These are phyloP conservation scores for Pyronema omphalodes DNA, from an alignment of 495 filamentous ascomycete species.

Conservation along the genomic window DNA sequence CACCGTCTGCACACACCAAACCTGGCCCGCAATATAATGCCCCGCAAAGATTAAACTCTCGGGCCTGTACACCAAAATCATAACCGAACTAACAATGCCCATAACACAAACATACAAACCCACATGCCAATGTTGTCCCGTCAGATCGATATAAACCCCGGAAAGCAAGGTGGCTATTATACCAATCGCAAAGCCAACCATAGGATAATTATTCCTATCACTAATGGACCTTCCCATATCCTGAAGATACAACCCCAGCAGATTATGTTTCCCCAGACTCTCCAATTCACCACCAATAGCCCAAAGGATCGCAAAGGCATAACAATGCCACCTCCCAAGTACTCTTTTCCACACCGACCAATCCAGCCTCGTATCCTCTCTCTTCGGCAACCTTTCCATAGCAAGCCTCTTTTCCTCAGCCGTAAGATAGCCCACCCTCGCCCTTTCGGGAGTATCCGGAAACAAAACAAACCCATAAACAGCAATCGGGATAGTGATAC, in stretches of 20 bases:
- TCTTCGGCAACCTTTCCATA: background rate
- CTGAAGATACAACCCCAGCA: background rate
- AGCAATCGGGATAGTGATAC: slow-evolving; percentile 40
- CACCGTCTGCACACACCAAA: background rate
- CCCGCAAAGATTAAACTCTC: background rate
- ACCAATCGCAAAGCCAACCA: background rate
- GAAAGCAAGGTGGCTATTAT: background rate
- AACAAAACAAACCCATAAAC: slow-evolving; percentile 40
- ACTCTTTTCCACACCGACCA: background rate
- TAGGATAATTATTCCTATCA: slow-evolving; percentile 3
- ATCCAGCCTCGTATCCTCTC: background rate
- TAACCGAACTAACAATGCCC: background rate
- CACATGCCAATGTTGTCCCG: slow-evolving; percentile 2
- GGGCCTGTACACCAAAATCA: background rate
- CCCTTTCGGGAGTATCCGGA: slow-evolving; percentile 40
- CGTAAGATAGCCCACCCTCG: slow-evolving; percentile 15
- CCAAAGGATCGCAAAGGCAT: background rate
- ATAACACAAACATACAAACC: background rate
- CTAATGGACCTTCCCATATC: background rate
- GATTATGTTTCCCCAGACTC: background rate
- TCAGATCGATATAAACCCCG: background rate
- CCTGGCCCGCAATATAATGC: background rate
- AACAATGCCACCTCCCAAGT: slow-evolving; percentile 3
- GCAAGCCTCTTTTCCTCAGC: background rate
- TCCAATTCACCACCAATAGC: slow-evolving; percentile 1